Evolutionary conservation across 2,329 filamentous ascomycete species (phyloP), one percentile per base, ranked within the genome.

Genomic region (Trichoderma aggressivum): DNA sequence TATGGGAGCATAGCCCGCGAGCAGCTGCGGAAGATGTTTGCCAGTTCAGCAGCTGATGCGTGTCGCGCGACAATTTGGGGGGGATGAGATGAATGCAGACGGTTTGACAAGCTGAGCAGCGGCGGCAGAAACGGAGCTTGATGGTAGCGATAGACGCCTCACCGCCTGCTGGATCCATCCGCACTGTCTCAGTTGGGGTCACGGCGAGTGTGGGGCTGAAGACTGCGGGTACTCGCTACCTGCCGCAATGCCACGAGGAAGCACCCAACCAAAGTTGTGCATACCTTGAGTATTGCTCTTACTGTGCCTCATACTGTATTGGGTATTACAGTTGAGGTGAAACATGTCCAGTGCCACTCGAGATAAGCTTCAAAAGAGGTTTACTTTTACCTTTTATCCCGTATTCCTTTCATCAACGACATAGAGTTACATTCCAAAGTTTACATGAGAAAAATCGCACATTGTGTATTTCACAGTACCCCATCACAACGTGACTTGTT

Each of bases 151-250:
- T 28, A 32, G 55, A n/a, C 14, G 10, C 4, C 30, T 67, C 65
- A 74, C 71, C 71, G 71, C 72, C 72, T 73, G 58, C 72, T 61
- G 18, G 8, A 63, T 73, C 53, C 36, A 32, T 64, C 71, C 21
- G 16, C n/a, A 26, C 26, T 43, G 43, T 70, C 59, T 60, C 18
- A 43, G 32, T 39, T 39, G 21, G 67, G 43, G 47, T 24, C 67
- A 55, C 1, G 50, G 11, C 2, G 16, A 1, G 5, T 59, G 39
- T 68, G 65, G 56, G 39, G 7, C 56, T 36, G 28, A 30, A 28
- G 28, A 39, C 30, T 56, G n/a, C 24, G 21, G 7, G 63, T 66
- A 39, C 14, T 12, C 32, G 21, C 14, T 56, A 66, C 62, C 7
- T 55, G 47, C 7, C 14, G 5, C 36, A n/a, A n/a, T n/a, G 26